Evolutionary conservation across 495 filamentous ascomycete genomes (phyloP), one percentile per base, ranked within the genome.

Genomic region (Rostrohypoxylon terebratum): DNA sequence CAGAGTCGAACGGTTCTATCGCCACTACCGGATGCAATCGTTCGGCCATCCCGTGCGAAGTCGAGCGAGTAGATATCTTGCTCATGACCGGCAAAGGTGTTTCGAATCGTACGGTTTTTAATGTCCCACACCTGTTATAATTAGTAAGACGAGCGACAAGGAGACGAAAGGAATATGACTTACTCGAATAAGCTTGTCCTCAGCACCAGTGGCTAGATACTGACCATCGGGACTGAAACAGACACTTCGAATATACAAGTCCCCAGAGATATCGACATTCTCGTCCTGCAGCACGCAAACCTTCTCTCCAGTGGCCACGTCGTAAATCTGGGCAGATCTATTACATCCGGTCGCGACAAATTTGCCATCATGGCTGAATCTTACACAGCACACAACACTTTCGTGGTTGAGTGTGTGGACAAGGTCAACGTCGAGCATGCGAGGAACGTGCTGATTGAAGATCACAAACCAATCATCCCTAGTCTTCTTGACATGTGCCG

Each of bases 1-100:
- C 94, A 97, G 4, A 97, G 88, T 54, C 93, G 90, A 44, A 97
- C 93, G 14, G 93, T 95, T 68, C 93, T 87, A 77, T 97, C 93
- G 59, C 93, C 93, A 80, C 91, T 93, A 25, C 93, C 93, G 33
- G 93, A 97, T 11, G 93, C 93, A 72, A 97, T 96, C 66, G 92
- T 92, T 47, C 91, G 91, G 8, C 93, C 93, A 71, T 96, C 94
- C 25, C 92, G 87, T 21, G 93, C 91, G 73, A 96, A 97, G 73
- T 97, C 93, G 9, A 97, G 84, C n/a, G 92, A 95, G 78, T 97
- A 96, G 68, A 97, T 97, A 66, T 96, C 93, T 78, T 97, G 93
- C 79, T 97, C 93, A 78, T 97, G 93, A 20, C 93, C 93, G 33
- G 86, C 81, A 81, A 97, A 96, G 3, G 91, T 93, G 68, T 93